Percentiles rank a stretch among this genome's conserved stretches.
phyloP scores from a whole-genome alignment of 2,329 filamentous ascomycete genomes.

The Neocatenulostroma microsporum region DNA sequence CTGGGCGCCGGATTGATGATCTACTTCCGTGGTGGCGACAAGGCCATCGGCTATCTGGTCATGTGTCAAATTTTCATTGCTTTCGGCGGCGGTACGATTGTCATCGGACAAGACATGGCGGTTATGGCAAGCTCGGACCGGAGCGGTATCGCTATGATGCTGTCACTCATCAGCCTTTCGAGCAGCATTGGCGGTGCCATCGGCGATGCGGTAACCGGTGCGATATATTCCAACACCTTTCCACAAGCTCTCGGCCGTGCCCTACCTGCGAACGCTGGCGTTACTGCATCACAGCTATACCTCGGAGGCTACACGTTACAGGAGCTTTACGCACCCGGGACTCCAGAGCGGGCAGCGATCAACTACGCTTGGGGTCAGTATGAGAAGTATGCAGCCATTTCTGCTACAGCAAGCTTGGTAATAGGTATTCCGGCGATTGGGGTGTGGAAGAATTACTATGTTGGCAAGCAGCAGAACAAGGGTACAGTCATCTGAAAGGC shows the following conservation, averaged over 20 bases:
- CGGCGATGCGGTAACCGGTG: conserved; percentile 26
- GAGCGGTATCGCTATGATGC: conserved; percentile 34
- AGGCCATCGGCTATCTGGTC: conserved; percentile 43
- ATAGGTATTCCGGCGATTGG: conserved; percentile 15
- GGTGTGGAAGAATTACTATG: conserved; percentile 20
- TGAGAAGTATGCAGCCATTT: conserved; percentile 18
- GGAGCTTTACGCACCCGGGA: conserved; percentile 36
- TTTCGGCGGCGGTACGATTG: conserved; percentile 46
- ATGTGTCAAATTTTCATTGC: conserved; percentile 52
- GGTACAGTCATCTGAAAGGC: conserved; percentile 15
- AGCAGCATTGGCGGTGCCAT: conserved; percentile 28
- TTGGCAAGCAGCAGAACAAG: conserved; percentile 16
- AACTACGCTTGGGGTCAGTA: conserved; percentile 35
- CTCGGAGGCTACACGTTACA: conserved; percentile 27
- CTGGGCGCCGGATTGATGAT: conserved; percentile 30
- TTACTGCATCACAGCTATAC: conserved; percentile 24
- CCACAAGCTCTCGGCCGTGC: conserved; percentile 26
- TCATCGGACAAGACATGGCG: conserved; percentile 51
- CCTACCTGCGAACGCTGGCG: conserved; percentile 34
- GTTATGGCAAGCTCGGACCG: conserved; percentile 42
- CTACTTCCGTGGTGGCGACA: conserved; percentile 30
- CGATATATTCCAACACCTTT: conserved; percentile 27
- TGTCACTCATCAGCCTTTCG: conserved; percentile 28
- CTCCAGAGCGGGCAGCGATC: conserved; percentile 36
- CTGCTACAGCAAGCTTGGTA: conserved; percentile 15